A percentile compares a stretch with the other conserved stretches of the same genome.
Conservation (phyloP, 768 basidiomycete species). For the Termitomyces sp. region DNA sequence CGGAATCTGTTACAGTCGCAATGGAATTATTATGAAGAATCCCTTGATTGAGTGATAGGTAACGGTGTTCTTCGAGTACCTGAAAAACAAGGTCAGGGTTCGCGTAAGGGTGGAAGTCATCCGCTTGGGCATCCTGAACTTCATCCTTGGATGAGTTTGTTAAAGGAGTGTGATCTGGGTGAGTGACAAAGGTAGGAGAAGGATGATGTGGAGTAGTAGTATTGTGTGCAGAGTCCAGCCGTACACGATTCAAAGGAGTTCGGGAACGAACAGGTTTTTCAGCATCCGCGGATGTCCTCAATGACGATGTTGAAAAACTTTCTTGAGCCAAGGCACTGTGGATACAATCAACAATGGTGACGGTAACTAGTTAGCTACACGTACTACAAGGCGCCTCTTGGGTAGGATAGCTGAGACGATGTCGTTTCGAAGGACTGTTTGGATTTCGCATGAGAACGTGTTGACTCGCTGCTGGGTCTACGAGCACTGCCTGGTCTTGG, state of each 20-base stretch:
- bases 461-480: conserved; percentile 65
- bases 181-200: conserved; percentile 25
- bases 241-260: conserved; percentile 35
- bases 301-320: conserved; percentile 50
- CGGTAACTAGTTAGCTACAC: conserved; percentile 21
- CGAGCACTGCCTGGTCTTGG: conserved; percentile 31
- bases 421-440: conserved; percentile 58
- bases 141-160: not conserved
- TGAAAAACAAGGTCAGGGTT: conserved; percentile 62
- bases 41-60: conserved; percentile 23
- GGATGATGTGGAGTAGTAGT: conserved; percentile 17
- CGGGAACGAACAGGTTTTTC: conserved; percentile 35
- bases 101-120: conserved; percentile 68
- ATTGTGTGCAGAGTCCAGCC: conserved; percentile 25
- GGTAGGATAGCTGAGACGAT: conserved; percentile 42
- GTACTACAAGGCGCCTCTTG: conserved; percentile 55
- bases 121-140: conserved; percentile 18
- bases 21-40: conserved; percentile 45
- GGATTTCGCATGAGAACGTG: conserved; percentile 40
- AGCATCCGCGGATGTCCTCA: conserved; percentile 27
- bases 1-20: conserved; percentile 44
- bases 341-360: conserved; percentile 2
- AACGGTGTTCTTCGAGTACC: conserved; percentile 25
- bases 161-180: conserved; percentile 18
- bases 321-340: conserved; percentile 55